Percentiles rank a stretch among this genome's conserved stretches.
Conservation (phyloP, 2,329 filamentous ascomycete genomes). For the Trichoderma pleuroti region DNA sequence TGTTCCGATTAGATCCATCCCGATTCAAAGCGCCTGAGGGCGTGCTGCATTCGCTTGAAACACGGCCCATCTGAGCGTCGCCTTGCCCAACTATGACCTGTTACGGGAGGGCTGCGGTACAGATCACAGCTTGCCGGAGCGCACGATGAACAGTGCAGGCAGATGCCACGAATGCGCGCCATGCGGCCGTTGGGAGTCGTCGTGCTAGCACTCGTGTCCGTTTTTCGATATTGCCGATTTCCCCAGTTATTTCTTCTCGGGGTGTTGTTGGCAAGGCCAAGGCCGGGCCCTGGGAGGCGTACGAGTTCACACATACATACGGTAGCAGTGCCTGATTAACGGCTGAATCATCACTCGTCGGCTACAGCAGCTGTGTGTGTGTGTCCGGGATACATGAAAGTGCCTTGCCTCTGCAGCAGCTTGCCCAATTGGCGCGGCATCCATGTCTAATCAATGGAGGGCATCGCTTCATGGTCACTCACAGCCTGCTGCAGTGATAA, state of each 20-base stretch:
- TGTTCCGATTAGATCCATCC: slow-evolving; percentile 17
- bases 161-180: slow-evolving; percentile 4
- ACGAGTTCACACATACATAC: too few species aligned
- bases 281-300: neutral
- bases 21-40: slow-evolving; percentile 16
- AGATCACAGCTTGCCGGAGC: neutral
- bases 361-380: neutral
- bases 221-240: neutral
- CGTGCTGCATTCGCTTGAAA: slow-evolving; percentile 4
- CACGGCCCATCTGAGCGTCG: neutral
- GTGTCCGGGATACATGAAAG: neutral
- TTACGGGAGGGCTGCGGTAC: neutral
- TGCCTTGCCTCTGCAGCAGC: neutral
- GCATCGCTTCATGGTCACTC: neutral
- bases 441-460: neutral
- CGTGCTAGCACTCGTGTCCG: neutral
- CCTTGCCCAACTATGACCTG: neutral
- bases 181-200: neutral
- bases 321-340: neutral
- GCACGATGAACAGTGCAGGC: neutral
- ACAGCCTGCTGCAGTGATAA: neutral
- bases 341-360: neutral
- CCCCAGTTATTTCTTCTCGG: neutral
- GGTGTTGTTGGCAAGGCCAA: neutral
- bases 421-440: neutral